Base-by-base conservation (phyloP, 306 rosid species). In the Nissolia schottii region DNA sequence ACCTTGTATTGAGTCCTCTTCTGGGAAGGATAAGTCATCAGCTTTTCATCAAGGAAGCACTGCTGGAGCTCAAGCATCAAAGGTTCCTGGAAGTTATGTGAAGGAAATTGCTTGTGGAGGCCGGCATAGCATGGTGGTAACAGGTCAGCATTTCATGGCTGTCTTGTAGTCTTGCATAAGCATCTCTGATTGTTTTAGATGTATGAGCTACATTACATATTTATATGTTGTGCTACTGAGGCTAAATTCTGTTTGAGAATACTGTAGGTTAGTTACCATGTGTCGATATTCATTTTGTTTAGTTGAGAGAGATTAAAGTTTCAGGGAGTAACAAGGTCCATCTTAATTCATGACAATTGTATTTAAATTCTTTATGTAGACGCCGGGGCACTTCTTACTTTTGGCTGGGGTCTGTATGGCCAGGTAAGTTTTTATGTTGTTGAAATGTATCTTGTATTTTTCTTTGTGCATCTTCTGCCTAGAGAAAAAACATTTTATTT, bases 331-430 rank as follows among this genome's bases (percentile, higher is more conserved):
- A 37, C 40, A 25, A 27, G 40, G 20, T 20, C 23, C 57, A 7
- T 43, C 25, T 18, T 32, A 38, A 32, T 20, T 60, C 5, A 20
- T 60, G 43, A 73, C 38, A 32, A 31, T 37, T 23, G 27, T 45
- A 54, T 11, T 0, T 9, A 69, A 28, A 7, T n/a, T 78, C 19
- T 45, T 75, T 69, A 58, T 67, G 67, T 79, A 93, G 98, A 90
- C 85, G 76, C 87, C 2, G 98, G 98, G 13, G 84, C 79, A 1
- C 75, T 90, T 32, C 82, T 93, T 71, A 84, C 98, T 51, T 90
- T 93, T 62, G 98, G 98, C 50, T 93, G 98, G 98, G 89, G 97
- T 19, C 78, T 93, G 1, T 83, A 93, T 64, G 98, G 98, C 14
- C 98, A 93, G 93, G 98, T 93, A 22, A 87, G 83, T 48, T 62